phyloP scores from a whole-genome alignment of 2,329 filamentous ascomycete genomes.

The Beauveria sp. region DNA sequence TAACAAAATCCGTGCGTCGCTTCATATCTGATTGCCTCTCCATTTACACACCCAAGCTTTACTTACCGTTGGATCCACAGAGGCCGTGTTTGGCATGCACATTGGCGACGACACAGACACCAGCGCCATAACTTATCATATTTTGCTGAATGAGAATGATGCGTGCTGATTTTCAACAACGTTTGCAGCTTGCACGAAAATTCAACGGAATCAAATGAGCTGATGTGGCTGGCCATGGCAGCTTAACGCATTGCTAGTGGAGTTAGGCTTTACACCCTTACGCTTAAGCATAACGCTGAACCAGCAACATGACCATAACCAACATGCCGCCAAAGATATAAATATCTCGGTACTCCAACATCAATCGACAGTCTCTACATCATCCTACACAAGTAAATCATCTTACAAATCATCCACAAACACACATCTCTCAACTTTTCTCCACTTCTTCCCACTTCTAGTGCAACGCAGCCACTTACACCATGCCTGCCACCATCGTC shows the following conservation, averaged over 20 bases:
- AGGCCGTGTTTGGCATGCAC: neutral
- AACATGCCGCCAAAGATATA: neutral
- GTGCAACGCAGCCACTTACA: neutral
- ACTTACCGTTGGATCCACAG: neutral
- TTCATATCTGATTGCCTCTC: neutral
- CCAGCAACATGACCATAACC: neutral
- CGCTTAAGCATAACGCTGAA: neutral
- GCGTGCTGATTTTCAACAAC: neutral
- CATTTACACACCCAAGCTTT: neutral
- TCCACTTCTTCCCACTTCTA: neutral
- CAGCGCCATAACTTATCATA: neutral
- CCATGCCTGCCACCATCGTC: constrained; percentile 4
- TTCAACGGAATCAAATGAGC: neutral
- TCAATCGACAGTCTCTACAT: neutral
- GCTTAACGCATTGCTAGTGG: neutral
- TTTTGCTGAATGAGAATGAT: neutral
- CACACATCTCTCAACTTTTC: neutral
- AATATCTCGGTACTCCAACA: neutral
- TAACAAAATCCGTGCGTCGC: constrained; percentile 1
- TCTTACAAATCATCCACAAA: neutral
- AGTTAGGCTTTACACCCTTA: neutral
- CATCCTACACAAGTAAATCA: neutral
- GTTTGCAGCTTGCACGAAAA: neutral
- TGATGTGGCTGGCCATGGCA: neutral
- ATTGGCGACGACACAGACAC: neutral